Conservation (phyloP, 2,329 filamentous ascomycete species). For the Aspergillus phoenicis region DNA sequence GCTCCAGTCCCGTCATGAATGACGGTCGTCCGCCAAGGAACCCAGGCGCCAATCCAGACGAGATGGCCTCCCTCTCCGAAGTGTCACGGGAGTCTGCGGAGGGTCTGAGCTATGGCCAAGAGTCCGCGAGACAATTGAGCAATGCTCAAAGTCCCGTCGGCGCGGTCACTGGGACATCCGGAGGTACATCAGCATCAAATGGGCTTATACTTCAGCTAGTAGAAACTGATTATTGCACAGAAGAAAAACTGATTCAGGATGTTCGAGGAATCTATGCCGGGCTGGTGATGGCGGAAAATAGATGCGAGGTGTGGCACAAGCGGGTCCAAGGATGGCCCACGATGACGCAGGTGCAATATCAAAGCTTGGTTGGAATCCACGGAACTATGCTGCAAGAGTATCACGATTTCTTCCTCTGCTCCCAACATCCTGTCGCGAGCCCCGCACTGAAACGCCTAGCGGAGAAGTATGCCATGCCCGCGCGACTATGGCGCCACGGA, state of each 20-base stretch:
- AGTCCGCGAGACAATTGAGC: conserved; percentile 20
- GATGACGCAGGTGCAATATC: conserved; percentile 72
- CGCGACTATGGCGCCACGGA: conserved; percentile 89
- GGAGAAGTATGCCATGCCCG: conserved; percentile 85
- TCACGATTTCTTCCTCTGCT: conserved; percentile 83
- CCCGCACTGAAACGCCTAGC: conserved; percentile 68
- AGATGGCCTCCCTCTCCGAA: conserved; percentile 14
- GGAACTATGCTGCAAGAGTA: conserved; percentile 79
- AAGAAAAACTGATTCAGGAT: conserved; percentile 77
- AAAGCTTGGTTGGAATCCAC: conserved; percentile 79
- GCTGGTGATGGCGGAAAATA: conserved; percentile 81
- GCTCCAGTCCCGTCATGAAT: conserved; percentile 17
- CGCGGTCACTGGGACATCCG: conserved; percentile 22
- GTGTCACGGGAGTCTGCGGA: conserved; percentile 15
- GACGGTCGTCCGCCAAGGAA: conserved; percentile 10
- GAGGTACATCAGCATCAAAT: conserved; percentile 29
- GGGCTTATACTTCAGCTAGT: conserved; percentile 59
- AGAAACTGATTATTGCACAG: conserved; percentile 71
- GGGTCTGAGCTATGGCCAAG: conserved; percentile 19
- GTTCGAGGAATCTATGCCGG: conserved; percentile 69
- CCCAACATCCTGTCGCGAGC: conserved; percentile 79
- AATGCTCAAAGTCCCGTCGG: conserved; percentile 22
- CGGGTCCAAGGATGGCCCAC: conserved; percentile 58
- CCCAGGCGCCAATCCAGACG: conserved; percentile 12
- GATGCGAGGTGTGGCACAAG: conserved; percentile 81